Evolutionary conservation across 2,329 filamentous ascomycete genomes (phyloP), one percentile per base, ranked within the genome.

Genomic region (Trichophyton equinum): DNA sequence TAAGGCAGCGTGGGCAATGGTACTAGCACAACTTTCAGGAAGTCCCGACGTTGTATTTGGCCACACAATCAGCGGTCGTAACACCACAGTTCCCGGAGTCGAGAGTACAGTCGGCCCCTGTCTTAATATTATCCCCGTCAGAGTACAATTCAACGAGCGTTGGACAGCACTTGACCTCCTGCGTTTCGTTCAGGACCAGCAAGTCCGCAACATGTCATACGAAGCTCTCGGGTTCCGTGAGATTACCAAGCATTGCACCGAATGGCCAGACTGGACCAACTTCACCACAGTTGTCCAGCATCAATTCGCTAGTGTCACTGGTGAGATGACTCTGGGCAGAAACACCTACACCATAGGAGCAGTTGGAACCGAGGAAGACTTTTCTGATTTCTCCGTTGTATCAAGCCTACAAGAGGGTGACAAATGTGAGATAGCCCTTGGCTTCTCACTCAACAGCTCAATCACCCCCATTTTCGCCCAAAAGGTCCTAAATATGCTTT

Each of bases 1-100:
- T n/a, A 85, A 85, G 0, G 83, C 84, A 0, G 83, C 83, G 0
- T 88, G 85, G 85, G 82, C 84, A 0, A 70, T 86, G 6, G 81
- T 81, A 18, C 79, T 87, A 1, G 81, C 85, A 1, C 80, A 79
- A 3, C 78, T 81, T 9, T 76, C 81, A 0, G 69, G 70, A 1
- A 70, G 75, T 15, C 75, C 75, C 1, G 84, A 87, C 67, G 81
- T 87, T 42, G 78, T 83, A 7, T 87, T 87, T 64, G 84, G 84
- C 30, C 82, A 85, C 65, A 85, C 87, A 0, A 83, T 85, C 47
- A 84, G 79, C 62, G 85, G 85, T 0, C 80, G 85, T 55, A 84
- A 83, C 68, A 79, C 82, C 18, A 81, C 80, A 61, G 75, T 84
- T 0, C 74, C 78, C 15, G 76, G 77, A 46, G 78, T 80, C 20